Conservation (phyloP, 2,329 filamentous ascomycete genomes). For the Raffaelea arxii region DNA sequence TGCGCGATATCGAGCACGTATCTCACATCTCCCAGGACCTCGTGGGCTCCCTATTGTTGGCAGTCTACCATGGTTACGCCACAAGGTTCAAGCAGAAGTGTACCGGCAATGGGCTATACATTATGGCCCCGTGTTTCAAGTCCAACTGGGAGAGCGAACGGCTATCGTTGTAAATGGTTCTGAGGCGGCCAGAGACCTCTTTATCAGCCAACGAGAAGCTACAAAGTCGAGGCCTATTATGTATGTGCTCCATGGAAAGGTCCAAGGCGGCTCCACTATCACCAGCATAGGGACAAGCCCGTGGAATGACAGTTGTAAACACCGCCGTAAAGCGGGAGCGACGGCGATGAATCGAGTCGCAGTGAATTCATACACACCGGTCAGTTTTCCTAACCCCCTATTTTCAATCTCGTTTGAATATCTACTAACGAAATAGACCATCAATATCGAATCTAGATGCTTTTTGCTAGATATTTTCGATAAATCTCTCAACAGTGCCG, state of each 20-base stretch:
- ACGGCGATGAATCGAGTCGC: conserved; percentile 64
- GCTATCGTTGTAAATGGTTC: conserved; percentile 73
- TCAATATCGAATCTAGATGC: conserved; percentile 63
- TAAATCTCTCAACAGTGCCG: conserved; percentile 35
- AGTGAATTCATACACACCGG: conserved; percentile 68
- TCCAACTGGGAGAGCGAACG: conserved; percentile 54
- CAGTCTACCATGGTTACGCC: not conserved
- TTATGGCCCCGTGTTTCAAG: conserved; percentile 55
- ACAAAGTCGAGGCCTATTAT: conserved; percentile 68
- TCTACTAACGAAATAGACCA: no score
- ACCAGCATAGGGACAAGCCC: conserved; percentile 75
- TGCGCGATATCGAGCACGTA: not conserved
- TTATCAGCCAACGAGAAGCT: conserved; percentile 69
- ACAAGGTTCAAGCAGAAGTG: not conserved
- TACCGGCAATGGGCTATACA: conserved; percentile 39
- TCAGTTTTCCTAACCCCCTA: no score
- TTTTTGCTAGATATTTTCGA: conserved; percentile 63
- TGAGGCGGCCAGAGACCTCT: conserved; percentile 61
- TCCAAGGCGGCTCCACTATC: conserved; percentile 60
- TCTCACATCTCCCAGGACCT: not conserved
- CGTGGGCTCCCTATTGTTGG: not conserved
- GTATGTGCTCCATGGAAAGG: conserved; percentile 72
- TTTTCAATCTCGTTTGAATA: no score
- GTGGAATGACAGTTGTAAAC: conserved; percentile 73
- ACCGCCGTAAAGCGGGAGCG: conserved; percentile 64